Evolutionary conservation across 108 stramenopile genomes (phyloP).

Genomic region (Pelagomonas calceolata): DNA sequence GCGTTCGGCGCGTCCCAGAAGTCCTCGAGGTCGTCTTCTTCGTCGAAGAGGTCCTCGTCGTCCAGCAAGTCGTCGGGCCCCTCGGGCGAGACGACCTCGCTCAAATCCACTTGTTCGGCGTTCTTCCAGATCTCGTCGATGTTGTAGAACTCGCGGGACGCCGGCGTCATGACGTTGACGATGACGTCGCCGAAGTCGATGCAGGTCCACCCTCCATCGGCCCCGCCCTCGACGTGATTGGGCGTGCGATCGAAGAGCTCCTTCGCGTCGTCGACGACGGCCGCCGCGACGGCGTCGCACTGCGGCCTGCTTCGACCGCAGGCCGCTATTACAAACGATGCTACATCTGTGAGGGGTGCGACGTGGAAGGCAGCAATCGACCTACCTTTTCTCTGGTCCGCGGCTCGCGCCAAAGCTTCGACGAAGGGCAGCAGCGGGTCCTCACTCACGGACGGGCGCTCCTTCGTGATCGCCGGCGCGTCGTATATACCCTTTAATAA

Average conservation of each 20-base stretch:
- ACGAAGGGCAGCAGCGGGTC: neutral
- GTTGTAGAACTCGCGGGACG: neutral
- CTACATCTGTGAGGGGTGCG: neutral
- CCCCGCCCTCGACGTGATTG: neutral
- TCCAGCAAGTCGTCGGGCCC: too few species aligned
- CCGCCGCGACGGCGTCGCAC: neutral
- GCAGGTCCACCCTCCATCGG: neutral
- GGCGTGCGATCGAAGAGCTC: neutral
- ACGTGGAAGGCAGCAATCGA: neutral
- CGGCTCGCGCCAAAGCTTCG: neutral
- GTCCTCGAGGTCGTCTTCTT: too few species aligned
- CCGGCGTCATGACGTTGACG: neutral
- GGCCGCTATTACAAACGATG: neutral
- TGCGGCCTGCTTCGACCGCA: neutral
- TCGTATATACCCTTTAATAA: neutral
- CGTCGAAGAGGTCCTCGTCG: too few species aligned
- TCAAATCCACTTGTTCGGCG: too few species aligned
- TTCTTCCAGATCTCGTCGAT: neutral
- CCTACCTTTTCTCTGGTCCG: neutral
- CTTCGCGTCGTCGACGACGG: neutral
- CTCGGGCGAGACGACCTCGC: too few species aligned
- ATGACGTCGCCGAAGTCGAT: neutral
- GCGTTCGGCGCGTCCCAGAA: too few species aligned
- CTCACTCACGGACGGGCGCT: neutral
- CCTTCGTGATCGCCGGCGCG: neutral